These are phyloP conservation scores for Scytalidium lignicola DNA, from an alignment of 2,329 filamentous ascomycete species.

Conservation along the genomic window DNA sequence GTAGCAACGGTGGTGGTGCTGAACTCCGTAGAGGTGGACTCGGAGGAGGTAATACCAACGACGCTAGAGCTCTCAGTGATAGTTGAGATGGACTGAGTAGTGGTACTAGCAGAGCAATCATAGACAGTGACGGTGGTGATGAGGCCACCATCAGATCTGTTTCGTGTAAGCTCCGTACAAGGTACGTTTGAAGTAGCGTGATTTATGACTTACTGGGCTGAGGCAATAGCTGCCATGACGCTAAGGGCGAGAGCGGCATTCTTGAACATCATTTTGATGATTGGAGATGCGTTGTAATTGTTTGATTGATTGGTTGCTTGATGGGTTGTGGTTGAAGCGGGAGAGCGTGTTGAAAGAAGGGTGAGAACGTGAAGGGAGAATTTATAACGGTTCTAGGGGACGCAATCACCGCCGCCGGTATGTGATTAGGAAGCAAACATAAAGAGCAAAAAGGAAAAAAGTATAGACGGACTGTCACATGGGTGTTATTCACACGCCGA, in stretches of 20 bases:
- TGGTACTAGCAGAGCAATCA: constrained; percentile 14
- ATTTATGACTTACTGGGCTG: constrained; percentile 17
- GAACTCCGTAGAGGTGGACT: constrained; percentile 4
- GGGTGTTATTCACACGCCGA: background rate
- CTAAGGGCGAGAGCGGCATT: constrained; percentile 21
- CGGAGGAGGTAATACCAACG: constrained; percentile 8
- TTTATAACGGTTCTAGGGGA: background rate
- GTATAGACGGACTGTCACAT: background rate
- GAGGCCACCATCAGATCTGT: constrained; percentile 7
- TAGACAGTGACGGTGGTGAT: constrained; percentile 25
- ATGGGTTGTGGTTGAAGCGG: background rate
- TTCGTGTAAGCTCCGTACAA: background rate
- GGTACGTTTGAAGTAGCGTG: background rate
- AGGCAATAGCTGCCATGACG: constrained; percentile 22
- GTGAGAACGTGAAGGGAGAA: background rate
- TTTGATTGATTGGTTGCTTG: background rate
- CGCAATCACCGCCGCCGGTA: background rate
- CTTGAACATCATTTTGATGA: constrained; percentile 31
- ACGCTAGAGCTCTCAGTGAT: constrained; percentile 5
- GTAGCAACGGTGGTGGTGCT: constrained; percentile 8
- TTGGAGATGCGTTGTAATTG: constrained; percentile 7
- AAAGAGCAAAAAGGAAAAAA: background rate
- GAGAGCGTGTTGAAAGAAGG: background rate
- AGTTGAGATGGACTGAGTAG: constrained; percentile 2
- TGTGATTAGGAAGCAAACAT: background rate